A percentile compares a stretch with the other conserved stretches of the same genome.
Conservation (phyloP, 2,329 filamentous ascomycete genomes). For the Colletotrichum australisinense region DNA sequence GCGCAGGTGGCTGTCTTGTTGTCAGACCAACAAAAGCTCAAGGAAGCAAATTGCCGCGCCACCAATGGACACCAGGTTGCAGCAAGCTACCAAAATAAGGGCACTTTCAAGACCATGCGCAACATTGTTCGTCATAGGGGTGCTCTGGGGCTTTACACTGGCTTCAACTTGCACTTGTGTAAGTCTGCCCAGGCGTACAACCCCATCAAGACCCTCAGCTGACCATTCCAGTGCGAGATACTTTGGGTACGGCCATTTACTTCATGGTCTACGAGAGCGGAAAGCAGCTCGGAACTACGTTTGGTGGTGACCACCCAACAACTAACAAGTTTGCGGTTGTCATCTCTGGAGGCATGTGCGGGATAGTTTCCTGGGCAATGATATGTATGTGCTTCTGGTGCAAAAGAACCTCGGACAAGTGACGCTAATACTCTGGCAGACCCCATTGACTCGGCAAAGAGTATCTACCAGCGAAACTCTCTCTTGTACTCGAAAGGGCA, state of each 20-base stretch:
- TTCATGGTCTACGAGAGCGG: slow-evolving; percentile 91
- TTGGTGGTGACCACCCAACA: slow-evolving; percentile 76
- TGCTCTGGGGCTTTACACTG: slow-evolving; percentile 80
- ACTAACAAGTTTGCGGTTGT: slow-evolving; percentile 84
- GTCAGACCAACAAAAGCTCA: slow-evolving; percentile 64
- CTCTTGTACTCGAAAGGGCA: slow-evolving; percentile 76
- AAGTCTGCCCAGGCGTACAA: slow-evolving; percentile 49
- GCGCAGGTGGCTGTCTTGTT: slow-evolving; percentile 86
- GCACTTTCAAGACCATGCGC: slow-evolving; percentile 79
- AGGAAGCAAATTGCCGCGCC: slow-evolving; percentile 45
- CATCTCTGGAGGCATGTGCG: slow-evolving; percentile 82
- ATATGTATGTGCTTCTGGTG: slow-evolving; percentile 66
- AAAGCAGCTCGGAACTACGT: slow-evolving; percentile 83
- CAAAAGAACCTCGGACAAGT: neutral
- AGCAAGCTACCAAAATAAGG: slow-evolving; percentile 80
- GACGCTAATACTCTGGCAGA: slow-evolving; percentile 51
- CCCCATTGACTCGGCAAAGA: slow-evolving; percentile 85
- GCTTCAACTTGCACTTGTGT: slow-evolving; percentile 83
- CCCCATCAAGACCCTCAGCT: slow-evolving; percentile 18
- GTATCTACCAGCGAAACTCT: slow-evolving; percentile 85
- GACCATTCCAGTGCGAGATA: slow-evolving; percentile 75
- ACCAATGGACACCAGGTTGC: slow-evolving; percentile 69
- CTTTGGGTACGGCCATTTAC: slow-evolving; percentile 85
- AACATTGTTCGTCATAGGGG: slow-evolving; percentile 83
- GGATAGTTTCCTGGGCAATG: slow-evolving; percentile 84